A percentile compares a stretch with the other conserved stretches of the same genome.
phyloP scores from a whole-genome alignment of 805 yeast genomes.

The Monosporozyma aquatica region DNA sequence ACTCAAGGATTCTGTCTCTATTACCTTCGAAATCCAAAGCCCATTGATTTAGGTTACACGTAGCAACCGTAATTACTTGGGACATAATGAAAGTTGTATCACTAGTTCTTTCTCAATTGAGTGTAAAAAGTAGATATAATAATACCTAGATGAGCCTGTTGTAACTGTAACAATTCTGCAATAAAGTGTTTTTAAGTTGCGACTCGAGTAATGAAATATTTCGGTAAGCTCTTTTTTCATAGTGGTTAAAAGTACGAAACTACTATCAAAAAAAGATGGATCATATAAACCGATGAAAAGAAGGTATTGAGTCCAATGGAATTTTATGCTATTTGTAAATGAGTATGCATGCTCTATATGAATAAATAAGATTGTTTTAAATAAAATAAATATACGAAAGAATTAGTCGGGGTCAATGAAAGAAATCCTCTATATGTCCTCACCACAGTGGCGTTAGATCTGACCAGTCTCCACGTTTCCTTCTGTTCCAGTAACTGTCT shows the following conservation, averaged over 20 bases:
- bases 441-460: slow-evolving; percentile 51
- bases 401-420: too few species aligned
- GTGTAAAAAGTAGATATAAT: too few species aligned
- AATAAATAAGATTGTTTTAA: slow-evolving; percentile 1
- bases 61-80: slow-evolving; percentile 78
- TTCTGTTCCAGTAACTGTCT: slow-evolving; percentile 69
- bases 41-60: slow-evolving; percentile 97
- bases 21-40: slow-evolving; percentile 97
- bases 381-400: not conserved
- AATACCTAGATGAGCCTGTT: too few species aligned
- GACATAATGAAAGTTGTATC: slow-evolving; percentile 48
- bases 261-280: not conserved
- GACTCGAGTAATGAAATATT: too few species aligned
- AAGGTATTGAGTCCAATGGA: too few species aligned
- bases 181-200: too few species aligned
- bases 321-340: too few species aligned
- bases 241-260: too few species aligned
- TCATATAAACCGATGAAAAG: too few species aligned
- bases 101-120: not conserved
- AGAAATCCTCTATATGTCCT: not conserved
- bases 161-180: too few species aligned
- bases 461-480: slow-evolving; percentile 55
- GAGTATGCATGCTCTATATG: not conserved
- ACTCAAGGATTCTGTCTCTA: slow-evolving; percentile 78
- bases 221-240: too few species aligned